These are phyloP conservation scores for Dactylorhiza incarnata DNA, from an alignment of 106 monocot species.

Conservation along the genomic window DNA sequence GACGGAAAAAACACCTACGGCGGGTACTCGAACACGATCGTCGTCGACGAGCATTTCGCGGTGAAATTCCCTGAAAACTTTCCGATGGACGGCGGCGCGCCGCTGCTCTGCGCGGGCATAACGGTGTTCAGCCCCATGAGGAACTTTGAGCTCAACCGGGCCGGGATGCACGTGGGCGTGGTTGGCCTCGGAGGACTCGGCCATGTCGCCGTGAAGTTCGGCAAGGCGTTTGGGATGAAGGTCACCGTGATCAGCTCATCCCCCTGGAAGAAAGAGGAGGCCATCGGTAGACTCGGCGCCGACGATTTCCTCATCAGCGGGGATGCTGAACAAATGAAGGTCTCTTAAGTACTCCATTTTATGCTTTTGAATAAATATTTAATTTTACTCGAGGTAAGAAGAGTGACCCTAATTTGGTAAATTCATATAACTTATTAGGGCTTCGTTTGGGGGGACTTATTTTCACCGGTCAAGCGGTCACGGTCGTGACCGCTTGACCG, in stretches of 20 bases:
- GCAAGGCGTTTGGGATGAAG: slow-evolving; percentile 14
- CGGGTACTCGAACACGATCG: slow-evolving; percentile 51
- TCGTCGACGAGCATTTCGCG: slow-evolving; percentile 46
- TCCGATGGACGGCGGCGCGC: slow-evolving; percentile 6
- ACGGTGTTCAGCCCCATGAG: slow-evolving; percentile 12
- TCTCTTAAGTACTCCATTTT: neutral
- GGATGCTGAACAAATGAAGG: slow-evolving; percentile 13
- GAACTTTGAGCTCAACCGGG: slow-evolving; percentile 2
- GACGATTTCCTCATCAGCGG: slow-evolving; percentile 14
- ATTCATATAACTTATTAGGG: too few species aligned
- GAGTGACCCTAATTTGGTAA: too few species aligned
- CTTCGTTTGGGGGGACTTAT: too few species aligned
- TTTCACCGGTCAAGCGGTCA: too few species aligned
- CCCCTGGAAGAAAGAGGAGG: slow-evolving; percentile 10
- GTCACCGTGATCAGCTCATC: slow-evolving; percentile 15
- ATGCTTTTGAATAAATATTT: neutral
- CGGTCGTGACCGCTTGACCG: too few species aligned
- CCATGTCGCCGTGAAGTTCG: slow-evolving; percentile 16
- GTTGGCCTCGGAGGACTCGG: slow-evolving; percentile 16
- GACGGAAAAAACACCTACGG: slow-evolving; percentile 47
- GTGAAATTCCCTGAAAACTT: slow-evolving; percentile 7
- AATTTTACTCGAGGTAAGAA: neutral
- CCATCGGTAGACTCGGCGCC: slow-evolving; percentile 7
- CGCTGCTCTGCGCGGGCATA: slow-evolving; percentile 11
- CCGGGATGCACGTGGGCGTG: slow-evolving; percentile 4